phyloP scores from a whole-genome alignment of 495 filamentous ascomycete genomes.

The Aspergillus bridgeri region DNA sequence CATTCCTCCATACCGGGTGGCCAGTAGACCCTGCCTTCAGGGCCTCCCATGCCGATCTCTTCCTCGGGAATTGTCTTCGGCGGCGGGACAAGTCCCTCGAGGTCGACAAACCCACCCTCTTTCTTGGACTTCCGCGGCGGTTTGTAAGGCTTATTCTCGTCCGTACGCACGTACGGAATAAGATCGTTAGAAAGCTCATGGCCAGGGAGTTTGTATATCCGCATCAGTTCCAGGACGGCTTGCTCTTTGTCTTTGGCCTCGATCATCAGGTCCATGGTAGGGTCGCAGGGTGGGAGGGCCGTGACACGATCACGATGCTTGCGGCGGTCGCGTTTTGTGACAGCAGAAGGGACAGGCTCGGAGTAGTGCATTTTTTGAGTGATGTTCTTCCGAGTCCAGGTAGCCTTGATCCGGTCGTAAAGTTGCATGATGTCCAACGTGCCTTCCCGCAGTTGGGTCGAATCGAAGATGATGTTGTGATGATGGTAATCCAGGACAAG shows the following conservation, averaged over 20 bases:
- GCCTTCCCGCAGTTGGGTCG: conserved; percentile 70
- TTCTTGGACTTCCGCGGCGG: conserved; percentile 49
- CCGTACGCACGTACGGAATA: conserved; percentile 68
- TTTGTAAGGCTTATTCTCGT: conserved; percentile 67
- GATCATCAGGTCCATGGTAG: conserved; percentile 93
- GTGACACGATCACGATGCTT: conserved; percentile 79
- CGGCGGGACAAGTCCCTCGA: conserved; percentile 45
- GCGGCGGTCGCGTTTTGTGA: conserved; percentile 70
- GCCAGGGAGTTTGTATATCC: conserved; percentile 76
- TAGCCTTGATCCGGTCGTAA: conserved; percentile 70
- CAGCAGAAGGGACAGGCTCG: conserved; percentile 69
- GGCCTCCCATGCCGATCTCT: conserved; percentile 85
- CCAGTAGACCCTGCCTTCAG: conserved; percentile 88
- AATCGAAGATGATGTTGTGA: conserved; percentile 88
- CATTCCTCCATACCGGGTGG: conserved; percentile 85
- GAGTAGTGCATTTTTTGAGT: conserved; percentile 97
- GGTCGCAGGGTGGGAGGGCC: conserved; percentile 75
- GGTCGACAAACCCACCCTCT: conserved; percentile 48
- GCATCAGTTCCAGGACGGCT: conserved; percentile 92
- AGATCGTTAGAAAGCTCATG: conserved; percentile 74
- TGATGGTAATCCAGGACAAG: conserved; percentile 93
- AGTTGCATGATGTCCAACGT: conserved; percentile 75
- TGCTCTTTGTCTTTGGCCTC: conserved; percentile 99
- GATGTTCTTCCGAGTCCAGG: conserved; percentile 84
- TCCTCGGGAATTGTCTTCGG: conserved; percentile 53